Percentiles rank a stretch among this genome's conserved stretches.
Evolutionary conservation across 805 yeast genomes (phyloP).

Genomic region (Ascoidea rubescens): DNA sequence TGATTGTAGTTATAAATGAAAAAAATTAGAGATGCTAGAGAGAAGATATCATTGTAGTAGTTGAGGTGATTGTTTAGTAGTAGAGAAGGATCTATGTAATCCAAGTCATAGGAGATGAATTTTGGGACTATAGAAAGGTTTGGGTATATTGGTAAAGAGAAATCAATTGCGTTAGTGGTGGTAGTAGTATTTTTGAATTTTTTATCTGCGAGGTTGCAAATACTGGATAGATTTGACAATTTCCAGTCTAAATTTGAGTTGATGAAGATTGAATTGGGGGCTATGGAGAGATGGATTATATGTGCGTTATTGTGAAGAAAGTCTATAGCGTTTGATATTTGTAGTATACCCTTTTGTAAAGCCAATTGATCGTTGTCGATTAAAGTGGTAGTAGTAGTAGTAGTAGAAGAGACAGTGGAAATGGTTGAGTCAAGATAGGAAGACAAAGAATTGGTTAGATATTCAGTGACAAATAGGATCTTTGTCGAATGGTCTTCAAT

Average conservation of each 20-base stretch:
- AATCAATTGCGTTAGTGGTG: slow-evolving; percentile 19
- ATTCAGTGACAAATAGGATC: slow-evolving; percentile 75
- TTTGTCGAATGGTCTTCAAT: slow-evolving; percentile 74
- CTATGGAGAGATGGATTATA: slow-evolving; percentile 62
- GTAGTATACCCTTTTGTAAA: slow-evolving; percentile 69
- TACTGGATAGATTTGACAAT: slow-evolving; percentile 54
- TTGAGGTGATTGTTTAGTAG: slow-evolving; percentile 49
- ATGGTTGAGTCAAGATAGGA: too few relatives aligned
- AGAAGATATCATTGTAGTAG: slow-evolving; percentile 67
- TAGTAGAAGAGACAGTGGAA: slow-evolving; percentile 21
- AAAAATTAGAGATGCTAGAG: slow-evolving; percentile 66
- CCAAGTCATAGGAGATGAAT: slow-evolving; percentile 55
- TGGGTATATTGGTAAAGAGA: slow-evolving; percentile 34
- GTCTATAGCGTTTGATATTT: slow-evolving; percentile 61
- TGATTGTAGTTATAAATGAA: slow-evolving; percentile 39
- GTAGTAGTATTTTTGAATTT: slow-evolving; percentile 28
- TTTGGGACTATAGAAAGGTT: slow-evolving; percentile 54
- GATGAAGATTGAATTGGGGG: slow-evolving; percentile 64
- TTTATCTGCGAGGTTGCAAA: slow-evolving; percentile 31
- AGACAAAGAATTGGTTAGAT: slow-evolving; percentile 40
- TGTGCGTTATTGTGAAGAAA: slow-evolving; percentile 72
- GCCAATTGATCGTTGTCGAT: slow-evolving; percentile 48
- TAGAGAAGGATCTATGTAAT: slow-evolving; percentile 78
- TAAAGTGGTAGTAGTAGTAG: slow-evolving; percentile 14
- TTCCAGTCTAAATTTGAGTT: slow-evolving; percentile 92